Evolutionary conservation across 2,329 filamentous ascomycete species (phyloP), one percentile per base, ranked within the genome.

Genomic region (Rhinocladiella mackenziei): DNA sequence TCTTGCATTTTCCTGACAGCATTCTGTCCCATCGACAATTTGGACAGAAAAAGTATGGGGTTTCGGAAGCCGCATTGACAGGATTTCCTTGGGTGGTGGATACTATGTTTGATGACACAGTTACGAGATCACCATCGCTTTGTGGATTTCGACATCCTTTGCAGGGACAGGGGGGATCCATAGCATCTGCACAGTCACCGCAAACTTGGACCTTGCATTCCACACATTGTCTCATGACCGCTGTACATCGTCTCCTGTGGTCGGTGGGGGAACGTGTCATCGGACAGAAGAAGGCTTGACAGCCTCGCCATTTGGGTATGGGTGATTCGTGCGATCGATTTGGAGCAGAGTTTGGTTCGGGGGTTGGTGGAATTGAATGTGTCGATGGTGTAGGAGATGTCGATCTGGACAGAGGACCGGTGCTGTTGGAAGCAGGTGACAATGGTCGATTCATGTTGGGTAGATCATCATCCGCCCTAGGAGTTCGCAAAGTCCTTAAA

Each of bases 281-380:
- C 1, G 69, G 67, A 44, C 70, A 73, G 53, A 71, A 71, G 49
- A 72, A 69, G 6, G 70, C 69, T 43, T 69, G 67, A 49, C 70
- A 73, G 13, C 70, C 70, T 56, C 66, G 64, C 70, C 70, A 72
- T 43, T 57, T 63, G 5, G 61, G 60, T 5, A 58, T 52, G 25
- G 40, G 11, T 20, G 41, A 20, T 5, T 41, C 30, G 11, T 41
- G 43, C 18, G 45, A 42, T 14, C 19, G 31, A 26, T 25, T 10
- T 8, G n/a, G 61, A 50, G 3, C 64, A 48, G 18, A 64, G 60
- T 37, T 69, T 61, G 48, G 62, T 65, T 45, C 63, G 61, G 17
- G 67, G 65, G 2, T 64, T 57, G 13, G 67, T 66, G n/a, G 65
- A 65, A 8, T 63, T 64, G 25, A 67, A 60, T 25, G 65, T 63